phyloP scores from a whole-genome alignment of 345 rosid species.

The Lepidium africanum region DNA sequence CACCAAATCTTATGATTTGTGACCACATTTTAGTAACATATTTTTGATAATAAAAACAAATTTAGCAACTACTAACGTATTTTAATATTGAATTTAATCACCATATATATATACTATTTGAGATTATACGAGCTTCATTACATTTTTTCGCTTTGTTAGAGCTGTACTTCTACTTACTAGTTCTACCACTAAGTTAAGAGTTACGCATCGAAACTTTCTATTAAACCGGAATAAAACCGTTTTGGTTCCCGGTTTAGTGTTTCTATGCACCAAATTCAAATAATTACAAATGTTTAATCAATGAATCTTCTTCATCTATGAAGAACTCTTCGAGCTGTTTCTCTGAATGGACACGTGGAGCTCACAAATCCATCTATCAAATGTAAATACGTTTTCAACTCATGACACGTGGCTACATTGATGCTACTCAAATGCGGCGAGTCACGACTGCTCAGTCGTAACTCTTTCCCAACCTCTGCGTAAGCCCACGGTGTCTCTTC shows the following conservation, averaged over 20 bases:
- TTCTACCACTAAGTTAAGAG: background rate
- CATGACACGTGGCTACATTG: conserved; percentile 78
- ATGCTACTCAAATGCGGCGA: conserved; percentile 49
- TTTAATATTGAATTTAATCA: background rate
- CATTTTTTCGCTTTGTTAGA: background rate
- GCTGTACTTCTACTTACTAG: background rate
- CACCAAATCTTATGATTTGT: background rate
- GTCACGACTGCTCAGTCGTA: conserved; percentile 55
- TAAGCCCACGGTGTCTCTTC: conserved; percentile 65
- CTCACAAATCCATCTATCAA: conserved; percentile 62
- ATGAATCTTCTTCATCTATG: background rate
- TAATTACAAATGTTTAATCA: background rate
- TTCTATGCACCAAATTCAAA: background rate
- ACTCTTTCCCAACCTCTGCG: conserved; percentile 78
- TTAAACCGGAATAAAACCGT: background rate
- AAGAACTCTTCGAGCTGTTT: conserved; percentile 41
- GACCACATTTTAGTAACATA: background rate
- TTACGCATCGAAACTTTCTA: background rate
- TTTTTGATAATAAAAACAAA: no score
- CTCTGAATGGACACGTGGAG: conserved; percentile 64
- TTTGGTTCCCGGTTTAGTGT: background rate
- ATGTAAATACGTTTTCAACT: conserved; percentile 67
- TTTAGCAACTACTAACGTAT: background rate
- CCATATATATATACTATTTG: background rate
- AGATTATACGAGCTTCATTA: background rate